Evolutionary conservation across 495 filamentous ascomycete species (phyloP), one percentile per base, ranked within the genome.

Genomic region (Mycothermus thermophilus): DNA sequence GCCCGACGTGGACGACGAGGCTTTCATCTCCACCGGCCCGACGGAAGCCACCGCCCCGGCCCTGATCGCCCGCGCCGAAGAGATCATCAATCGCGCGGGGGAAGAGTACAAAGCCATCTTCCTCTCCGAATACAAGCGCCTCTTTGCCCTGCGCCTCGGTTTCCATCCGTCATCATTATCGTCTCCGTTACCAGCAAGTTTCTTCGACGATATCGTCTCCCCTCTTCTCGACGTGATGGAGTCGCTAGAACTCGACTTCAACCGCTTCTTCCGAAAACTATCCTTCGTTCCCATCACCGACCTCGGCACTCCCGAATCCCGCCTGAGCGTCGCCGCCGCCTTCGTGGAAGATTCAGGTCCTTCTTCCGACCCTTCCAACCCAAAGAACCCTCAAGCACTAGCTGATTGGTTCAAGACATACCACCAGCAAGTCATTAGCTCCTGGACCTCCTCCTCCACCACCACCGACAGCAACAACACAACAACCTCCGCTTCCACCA

Each of bases 21-120:
- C 51, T 8, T 95, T 95, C 44, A 50, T 83, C 12, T 60, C 68
- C 7, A 62, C 81, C 6, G 87, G 88, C 6, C 69, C 93, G 0
- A 60, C 63, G 16, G 71, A 85, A 68, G 22, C 75, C 24, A 27
- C 40, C 31, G 29, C 76, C 3, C 62, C 71, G 0, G 75, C 75
- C 18, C 53, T 93, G 8, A 66, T 94, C 44, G 67, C 77, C 42
- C 75, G 82, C 25, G 88, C 85, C 0, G 85, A 96, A 55, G 72
- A 64, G 5, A 55, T 95, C 39, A 93, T 97, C 49, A 71, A 72
- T 22, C 66, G 71, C 8, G 66, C 71, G 0, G 83, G 83, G 11
- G 78, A 86, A 24, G 88, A 94, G 51, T 97, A 82, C 63, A 87
- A 83, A 49, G 59, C 72, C 8, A 75, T 87, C 0, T 95, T 97